Conservation (phyloP, 2,329 filamentous ascomycete genomes). For the Lasiodiplodia sp. region DNA sequence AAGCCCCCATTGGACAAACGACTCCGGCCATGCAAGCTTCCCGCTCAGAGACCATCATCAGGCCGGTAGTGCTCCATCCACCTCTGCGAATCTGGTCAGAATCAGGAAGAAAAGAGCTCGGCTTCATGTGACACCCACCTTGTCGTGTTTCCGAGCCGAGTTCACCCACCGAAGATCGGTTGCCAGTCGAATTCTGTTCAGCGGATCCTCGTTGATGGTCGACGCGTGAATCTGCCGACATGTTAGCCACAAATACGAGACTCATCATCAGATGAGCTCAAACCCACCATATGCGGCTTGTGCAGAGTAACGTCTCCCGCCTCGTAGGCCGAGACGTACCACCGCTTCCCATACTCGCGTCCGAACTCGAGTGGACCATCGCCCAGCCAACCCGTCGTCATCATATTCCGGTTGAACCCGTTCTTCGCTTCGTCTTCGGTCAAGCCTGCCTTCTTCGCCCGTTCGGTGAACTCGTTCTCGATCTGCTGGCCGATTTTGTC, state of each 20-base stretch:
- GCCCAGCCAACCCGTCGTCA: constrained; percentile 61
- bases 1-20: too few relatives aligned
- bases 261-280: too few relatives aligned
- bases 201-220: constrained; percentile 61
- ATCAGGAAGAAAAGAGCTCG: neutral
- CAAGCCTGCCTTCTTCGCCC: constrained; percentile 58
- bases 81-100: neutral
- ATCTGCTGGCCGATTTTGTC: constrained; percentile 58
- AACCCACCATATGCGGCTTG: constrained; percentile 39
- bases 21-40: neutral
- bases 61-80: constrained; percentile 16
- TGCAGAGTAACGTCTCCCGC: constrained; percentile 59
- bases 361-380: constrained; percentile 56
- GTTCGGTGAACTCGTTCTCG: constrained; percentile 58
- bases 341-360: constrained; percentile 45
- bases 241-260: constrained; percentile 29
- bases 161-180: constrained; percentile 65
- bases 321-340: constrained; percentile 62
- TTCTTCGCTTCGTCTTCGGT: constrained; percentile 58
- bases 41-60: neutral
- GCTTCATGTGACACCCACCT: neutral
- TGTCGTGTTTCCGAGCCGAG: constrained; percentile 59
- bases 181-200: constrained; percentile 61
- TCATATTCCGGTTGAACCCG: constrained; percentile 64
- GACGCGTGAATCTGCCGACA: constrained; percentile 62